Conservation (phyloP, 345 rosid genomes). For the Conringia planisiliqua region DNA sequence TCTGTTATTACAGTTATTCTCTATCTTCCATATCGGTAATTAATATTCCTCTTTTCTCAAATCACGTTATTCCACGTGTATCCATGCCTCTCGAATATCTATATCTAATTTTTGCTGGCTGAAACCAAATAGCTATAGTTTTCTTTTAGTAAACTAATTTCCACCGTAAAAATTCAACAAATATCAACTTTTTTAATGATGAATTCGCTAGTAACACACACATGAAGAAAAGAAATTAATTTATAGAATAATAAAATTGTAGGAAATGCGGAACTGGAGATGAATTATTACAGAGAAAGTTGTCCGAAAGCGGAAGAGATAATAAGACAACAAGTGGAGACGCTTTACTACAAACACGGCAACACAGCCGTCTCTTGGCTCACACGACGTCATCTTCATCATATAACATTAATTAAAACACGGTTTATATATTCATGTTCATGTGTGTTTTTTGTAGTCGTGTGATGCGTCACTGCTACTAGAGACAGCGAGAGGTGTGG, state of each 20-base stretch:
- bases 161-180: background rate
- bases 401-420: background rate
- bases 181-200: background rate
- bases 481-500: slow-evolving; percentile 46
- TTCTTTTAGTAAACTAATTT: background rate
- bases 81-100: background rate
- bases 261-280: slow-evolving; percentile 61
- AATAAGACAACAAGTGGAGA: slow-evolving; percentile 58
- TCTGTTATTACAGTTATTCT: slow-evolving; percentile 44
- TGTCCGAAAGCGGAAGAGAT: slow-evolving; percentile 86
- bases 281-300: slow-evolving; percentile 56
- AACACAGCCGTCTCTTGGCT: slow-evolving; percentile 92
- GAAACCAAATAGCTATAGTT: background rate
- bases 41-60: background rate
- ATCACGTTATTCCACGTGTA: background rate
- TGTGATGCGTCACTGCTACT: slow-evolving; percentile 81
- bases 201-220: background rate
- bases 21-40: slow-evolving; percentile 50
- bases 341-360: slow-evolving; percentile 67
- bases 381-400: background rate
- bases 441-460: slow-evolving; percentile 36
- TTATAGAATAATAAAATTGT: background rate
- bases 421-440: background rate
- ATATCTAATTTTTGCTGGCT: background rate
- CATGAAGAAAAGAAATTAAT: background rate